These are phyloP conservation scores for Diaporthe nobilis DNA, from an alignment of 2,329 filamentous ascomycete genomes.

Conservation along the genomic window DNA sequence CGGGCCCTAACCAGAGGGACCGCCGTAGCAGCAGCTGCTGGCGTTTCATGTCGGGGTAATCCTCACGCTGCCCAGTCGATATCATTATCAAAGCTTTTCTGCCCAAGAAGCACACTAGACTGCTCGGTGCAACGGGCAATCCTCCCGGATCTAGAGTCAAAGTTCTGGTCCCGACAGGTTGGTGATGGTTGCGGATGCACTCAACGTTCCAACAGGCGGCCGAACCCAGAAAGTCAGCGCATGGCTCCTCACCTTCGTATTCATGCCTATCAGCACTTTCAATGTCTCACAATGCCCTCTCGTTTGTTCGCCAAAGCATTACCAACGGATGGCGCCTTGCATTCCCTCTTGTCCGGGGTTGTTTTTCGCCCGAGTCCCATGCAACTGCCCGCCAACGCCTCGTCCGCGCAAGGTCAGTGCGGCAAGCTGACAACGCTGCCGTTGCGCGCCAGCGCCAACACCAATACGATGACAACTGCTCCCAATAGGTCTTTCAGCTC, in stretches of 20 bases:
- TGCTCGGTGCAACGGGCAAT: not conserved
- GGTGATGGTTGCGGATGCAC: not conserved
- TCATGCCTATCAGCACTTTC: constrained; percentile 22
- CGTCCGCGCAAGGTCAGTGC: constrained; percentile 23
- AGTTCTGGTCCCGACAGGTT: not conserved
- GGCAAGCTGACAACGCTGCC: constrained; percentile 22
- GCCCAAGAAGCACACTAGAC: not conserved
- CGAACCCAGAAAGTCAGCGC: not conserved
- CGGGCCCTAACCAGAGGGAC: not conserved
- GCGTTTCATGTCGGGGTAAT: constrained; percentile 1
- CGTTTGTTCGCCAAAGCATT: not conserved
- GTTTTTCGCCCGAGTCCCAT: constrained; percentile 20
- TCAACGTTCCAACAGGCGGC: constrained; percentile 1
- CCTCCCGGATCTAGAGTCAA: not conserved
- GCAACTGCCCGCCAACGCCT: constrained; percentile 3
- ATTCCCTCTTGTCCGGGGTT: not conserved
- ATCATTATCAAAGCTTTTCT: not conserved
- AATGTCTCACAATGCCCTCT: constrained; percentile 19
- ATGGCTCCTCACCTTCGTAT: not conserved
- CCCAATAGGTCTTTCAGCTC: constrained; percentile 22
- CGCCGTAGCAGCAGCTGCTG: not conserved
- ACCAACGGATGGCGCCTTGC: constrained; percentile 7
- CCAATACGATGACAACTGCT: constrained; percentile 13
- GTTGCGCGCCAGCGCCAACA: constrained; percentile 4
- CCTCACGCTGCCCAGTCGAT: not conserved